Evolutionary conservation across 2,329 filamentous ascomycete genomes (phyloP).

Genomic region (Paramyrothecium sp.): DNA sequence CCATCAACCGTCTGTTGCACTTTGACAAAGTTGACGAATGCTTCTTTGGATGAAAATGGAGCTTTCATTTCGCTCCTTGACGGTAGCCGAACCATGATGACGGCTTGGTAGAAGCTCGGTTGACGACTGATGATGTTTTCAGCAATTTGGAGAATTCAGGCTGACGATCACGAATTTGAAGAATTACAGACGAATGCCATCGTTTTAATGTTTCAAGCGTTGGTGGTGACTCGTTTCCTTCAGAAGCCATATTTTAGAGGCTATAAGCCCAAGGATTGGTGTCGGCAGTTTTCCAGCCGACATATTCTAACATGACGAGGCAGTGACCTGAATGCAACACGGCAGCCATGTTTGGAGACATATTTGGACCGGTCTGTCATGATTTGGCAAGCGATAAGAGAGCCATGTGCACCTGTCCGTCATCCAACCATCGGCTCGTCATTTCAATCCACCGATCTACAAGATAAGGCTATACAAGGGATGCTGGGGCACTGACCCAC

Average conservation of each 20-base stretch:
- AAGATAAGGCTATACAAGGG: background rate
- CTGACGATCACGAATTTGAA: background rate
- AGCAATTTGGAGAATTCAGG: background rate
- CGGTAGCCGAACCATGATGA: background rate
- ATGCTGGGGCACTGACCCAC: background rate
- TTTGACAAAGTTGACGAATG: conserved; percentile 19
- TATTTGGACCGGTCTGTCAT: too few species aligned
- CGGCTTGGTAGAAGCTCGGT: background rate
- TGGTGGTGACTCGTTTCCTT: too few species aligned
- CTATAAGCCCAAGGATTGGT: background rate
- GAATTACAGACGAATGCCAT: background rate
- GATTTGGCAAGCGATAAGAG: background rate
- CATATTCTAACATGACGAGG: background rate
- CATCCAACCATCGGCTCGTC: too few species aligned
- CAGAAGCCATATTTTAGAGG: too few species aligned
- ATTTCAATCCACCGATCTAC: background rate
- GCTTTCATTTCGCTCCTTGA: conserved; percentile 10
- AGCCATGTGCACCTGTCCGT: too few species aligned
- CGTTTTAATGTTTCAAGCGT: too few species aligned
- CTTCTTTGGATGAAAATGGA: conserved; percentile 19
- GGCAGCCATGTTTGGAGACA: background rate
- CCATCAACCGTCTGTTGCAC: conserved; percentile 14
- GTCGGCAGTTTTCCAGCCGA: background rate
- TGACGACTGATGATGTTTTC: background rate
- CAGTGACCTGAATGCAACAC: background rate